phyloP scores from a whole-genome alignment of 257 asterid genomes.

The Solanum virginianum region DNA sequence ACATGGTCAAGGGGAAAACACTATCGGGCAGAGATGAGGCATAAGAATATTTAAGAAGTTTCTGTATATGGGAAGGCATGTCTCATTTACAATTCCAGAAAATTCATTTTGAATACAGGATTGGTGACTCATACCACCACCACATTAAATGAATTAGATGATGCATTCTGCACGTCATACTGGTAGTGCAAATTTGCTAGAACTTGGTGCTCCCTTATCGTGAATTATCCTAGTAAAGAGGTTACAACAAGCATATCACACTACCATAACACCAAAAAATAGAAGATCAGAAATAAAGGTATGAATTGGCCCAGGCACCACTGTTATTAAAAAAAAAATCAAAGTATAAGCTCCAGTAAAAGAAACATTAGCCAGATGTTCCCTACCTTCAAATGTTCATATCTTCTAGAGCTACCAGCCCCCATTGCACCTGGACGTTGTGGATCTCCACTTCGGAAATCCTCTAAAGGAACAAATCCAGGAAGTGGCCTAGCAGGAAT shows the following conservation, averaged over 20 bases:
- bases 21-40: not conserved
- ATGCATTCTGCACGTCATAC: not conserved
- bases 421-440: conserved; percentile 19
- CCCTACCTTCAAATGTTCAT: conserved; percentile 36
- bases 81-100: not conserved
- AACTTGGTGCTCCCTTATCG: not conserved
- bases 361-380: not conserved
- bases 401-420: conserved; percentile 47
- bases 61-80: not conserved
- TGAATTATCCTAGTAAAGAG: not conserved
- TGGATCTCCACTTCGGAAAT: conserved; percentile 23
- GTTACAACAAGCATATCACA: not conserved
- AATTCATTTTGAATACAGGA: not conserved
- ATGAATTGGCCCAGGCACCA: not conserved
- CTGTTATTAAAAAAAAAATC: not conserved
- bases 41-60: not conserved
- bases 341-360: not conserved
- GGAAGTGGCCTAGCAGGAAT: conserved; percentile 31
- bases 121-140: not conserved
- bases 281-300: not conserved
- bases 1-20: not conserved
- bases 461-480: conserved; percentile 34
- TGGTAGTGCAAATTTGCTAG: not conserved
- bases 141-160: not conserved
- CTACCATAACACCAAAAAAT: not conserved